Evolutionary conservation across 2,329 filamentous ascomycete genomes (phyloP), one percentile per base, ranked within the genome.

Genomic region (Penicillium sp.): DNA sequence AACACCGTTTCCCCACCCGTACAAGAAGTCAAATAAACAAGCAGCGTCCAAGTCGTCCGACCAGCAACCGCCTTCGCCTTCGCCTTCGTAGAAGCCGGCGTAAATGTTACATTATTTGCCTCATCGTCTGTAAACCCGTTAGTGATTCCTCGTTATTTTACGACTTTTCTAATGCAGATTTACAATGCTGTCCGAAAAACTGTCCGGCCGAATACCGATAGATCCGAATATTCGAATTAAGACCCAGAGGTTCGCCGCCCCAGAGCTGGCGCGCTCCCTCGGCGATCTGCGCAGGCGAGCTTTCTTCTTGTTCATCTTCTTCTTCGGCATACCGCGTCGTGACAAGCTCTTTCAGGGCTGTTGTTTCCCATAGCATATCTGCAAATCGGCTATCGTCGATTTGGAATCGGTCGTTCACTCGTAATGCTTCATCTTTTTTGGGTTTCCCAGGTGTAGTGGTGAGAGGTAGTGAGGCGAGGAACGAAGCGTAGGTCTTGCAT

Each of bases 131-230:
- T 29, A 47, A 61, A 47, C 61, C 52, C 42, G 6, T 58, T 43
- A 42, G 18, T 34, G 11, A 22, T 27, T 27, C 5, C 24, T n/a
- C n/a, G 18, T 18, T 18, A 18, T 18, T 18, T 18, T 18, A 18
- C 18, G 18, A 18, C 18, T 18, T 18, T 18, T 45, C 27, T 45
- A 48, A 8, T 27, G 24, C 24, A 42, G 40, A 82, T 88, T 65
- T 82, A 93, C 90, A 97, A 71, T 97, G 93, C 65, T 90, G 88
- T 67, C 92, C 92, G 70, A 97, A 97, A 71, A 92, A 96, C 69
- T 97, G 92, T 0, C 90, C 90, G 60, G 88, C 84, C 1, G 82
- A 83, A 72, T 97, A 97, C 21, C 92, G 84, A 75, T 97, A 97
- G 29, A 97, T 84, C 32, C 93, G 82, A 51, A 97, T 95, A 61